Evolutionary conservation across 495 filamentous ascomycete genomes (phyloP), one percentile per base, ranked within the genome.

Genomic region (Neurospora discreta): DNA sequence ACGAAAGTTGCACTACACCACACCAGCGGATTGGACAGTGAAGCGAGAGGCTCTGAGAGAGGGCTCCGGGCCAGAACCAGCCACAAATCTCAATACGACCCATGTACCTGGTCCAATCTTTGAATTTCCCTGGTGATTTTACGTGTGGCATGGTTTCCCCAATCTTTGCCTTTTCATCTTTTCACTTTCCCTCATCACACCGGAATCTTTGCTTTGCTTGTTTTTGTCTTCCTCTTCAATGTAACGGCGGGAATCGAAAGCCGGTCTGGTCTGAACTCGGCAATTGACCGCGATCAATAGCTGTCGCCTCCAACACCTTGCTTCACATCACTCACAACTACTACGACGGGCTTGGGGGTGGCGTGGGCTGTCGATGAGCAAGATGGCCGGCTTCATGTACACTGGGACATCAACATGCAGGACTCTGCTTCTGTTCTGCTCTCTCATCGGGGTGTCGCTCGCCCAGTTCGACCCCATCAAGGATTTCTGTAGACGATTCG

Each of bases 401-500:
- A 65, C 26, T 65, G 6, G 26, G 15, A 33, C 52, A 33, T 36
- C 52, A 9, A 33, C 26, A 65, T 1, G 26, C 26, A 26, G 52
- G 52, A 65, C 26, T 9, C 5, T 70, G 39, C 69, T 70, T 43
- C 39, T 52, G 0, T 13, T 52, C 15, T 7, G 39, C 4, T 39
- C 2, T 9, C n/a, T n/a, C 23, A 43, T 46, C 69, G 10, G 13
- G 36, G 3, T 30, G n/a, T 65, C 52, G 16, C 26, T 65, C 26
- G 76, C 76, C 3, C 72, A 77, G 42, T 60, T 72, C n/a, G 77
- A 86, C 70, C 83, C 84, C 0, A 69, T 86, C 44, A 81, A 79
- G 38, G 80, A 85, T 71, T 87, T 87, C 44, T 87, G 85, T 71
- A 77, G 85, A 39, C 78, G 85, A 42, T 87, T 83, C 72, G 83